Evolutionary conservation across 2,329 filamentous ascomycete species (phyloP).

Genomic region (Colletotrichum spinosum): DNA sequence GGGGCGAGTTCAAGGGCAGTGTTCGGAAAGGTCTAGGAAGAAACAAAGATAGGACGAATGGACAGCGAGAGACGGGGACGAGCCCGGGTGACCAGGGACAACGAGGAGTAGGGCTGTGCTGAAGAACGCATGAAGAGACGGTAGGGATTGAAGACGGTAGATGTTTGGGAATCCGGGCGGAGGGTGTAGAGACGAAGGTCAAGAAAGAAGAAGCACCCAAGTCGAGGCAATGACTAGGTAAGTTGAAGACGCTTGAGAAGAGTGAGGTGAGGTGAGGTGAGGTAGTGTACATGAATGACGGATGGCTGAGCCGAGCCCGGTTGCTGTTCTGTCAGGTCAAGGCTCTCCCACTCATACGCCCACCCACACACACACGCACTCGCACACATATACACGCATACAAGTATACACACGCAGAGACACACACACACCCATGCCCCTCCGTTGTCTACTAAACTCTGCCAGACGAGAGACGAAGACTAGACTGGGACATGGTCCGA

Average conservation of each 20-base stretch:
- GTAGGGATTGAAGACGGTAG: constrained; percentile 45
- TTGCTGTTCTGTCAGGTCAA: constrained; percentile 28
- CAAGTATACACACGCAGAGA: no score
- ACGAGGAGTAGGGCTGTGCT: constrained; percentile 45
- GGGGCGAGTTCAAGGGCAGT: constrained; percentile 20
- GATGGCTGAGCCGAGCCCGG: constrained; percentile 30
- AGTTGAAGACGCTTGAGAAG: constrained; percentile 24
- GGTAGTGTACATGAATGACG: constrained; percentile 26
- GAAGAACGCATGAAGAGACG: constrained; percentile 46
- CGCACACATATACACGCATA: no score
- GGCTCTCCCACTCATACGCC: constrained; percentile 21
- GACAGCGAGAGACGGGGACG: constrained; percentile 35
- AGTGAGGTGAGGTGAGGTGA: no score
- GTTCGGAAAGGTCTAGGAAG: constrained; percentile 38
- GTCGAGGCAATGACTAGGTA: constrained; percentile 25
- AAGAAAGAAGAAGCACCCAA: constrained; percentile 31
- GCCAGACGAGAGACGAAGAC: constrained; percentile 15
- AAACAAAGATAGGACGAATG: constrained; percentile 45
- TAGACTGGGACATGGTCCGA: constrained; percentile 33
- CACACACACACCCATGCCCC: no score
- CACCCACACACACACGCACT: background rate
- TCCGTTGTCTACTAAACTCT: no score
- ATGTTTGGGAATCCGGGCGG: constrained; percentile 44
- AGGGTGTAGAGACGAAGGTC: constrained; percentile 37
- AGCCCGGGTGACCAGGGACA: constrained; percentile 36